Evolutionary conservation across 768 basidiomycete species (phyloP), one percentile per base, ranked within the genome.

Genomic region (Plicaturopsis crispa): DNA sequence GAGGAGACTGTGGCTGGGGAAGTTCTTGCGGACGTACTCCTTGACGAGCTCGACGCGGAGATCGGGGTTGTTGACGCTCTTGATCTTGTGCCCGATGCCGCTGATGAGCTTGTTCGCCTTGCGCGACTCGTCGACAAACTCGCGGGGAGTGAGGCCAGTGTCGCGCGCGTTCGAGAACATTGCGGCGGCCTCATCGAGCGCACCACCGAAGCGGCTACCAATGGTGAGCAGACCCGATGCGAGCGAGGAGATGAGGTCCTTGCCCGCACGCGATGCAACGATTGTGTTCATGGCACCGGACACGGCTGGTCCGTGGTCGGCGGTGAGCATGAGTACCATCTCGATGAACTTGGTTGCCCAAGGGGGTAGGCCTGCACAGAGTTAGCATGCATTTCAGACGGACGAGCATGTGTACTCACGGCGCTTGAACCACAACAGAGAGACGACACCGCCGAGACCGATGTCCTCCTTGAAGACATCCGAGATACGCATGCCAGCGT

Each of bases 21-120:
- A 99, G 73, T 94, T 67, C 67, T 94, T 91, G 67, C 58, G 68
- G 43, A 94, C 94, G 52, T 86, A 99, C 67, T 93, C 90, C 75
- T 97, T 96, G 39, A 90, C 88, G 43, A 91, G 81, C 65, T 89
- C 84, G 44, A 91, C 87, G 56, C 87, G 86, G 33, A 89, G 72
- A 71, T 92, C 89, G 34, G 89, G 90, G 77, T 93, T 93, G 66
- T 89, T 92, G 48, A 91, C 87, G 48, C 84, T 90, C 80, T 99
- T 99, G 74, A 99, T 96, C 78, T 98, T 98, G 81, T 99, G 94
- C 33, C 94, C 94, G 49, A 99, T 99, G 71, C 94, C 94, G 48
- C 82, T 85, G 72, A 97, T 94, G 45, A 96, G 80, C 65, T 91
- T 91, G 73, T 94, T 96, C 20, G 80, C 80, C 67, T 92, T 92